Evolutionary conservation across 192 early-diverging fungal genomes (phyloP).

Genomic region (Blastocladiella britannica): DNA sequence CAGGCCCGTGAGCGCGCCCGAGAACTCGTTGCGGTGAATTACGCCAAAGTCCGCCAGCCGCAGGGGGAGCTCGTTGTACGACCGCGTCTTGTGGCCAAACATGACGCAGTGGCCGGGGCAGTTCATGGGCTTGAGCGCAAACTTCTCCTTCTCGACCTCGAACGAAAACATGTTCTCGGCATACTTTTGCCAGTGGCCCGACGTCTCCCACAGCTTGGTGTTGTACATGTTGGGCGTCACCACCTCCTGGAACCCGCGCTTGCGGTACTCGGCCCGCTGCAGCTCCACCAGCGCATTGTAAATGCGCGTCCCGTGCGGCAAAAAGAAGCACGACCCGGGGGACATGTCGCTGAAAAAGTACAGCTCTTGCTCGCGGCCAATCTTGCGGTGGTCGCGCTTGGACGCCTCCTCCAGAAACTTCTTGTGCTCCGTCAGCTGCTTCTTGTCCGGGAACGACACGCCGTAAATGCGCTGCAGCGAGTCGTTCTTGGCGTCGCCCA

Average conservation of each 20-base stretch:
- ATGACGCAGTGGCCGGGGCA: slow-evolving; percentile 91
- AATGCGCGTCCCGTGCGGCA: slow-evolving; percentile 87
- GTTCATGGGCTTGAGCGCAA: slow-evolving; percentile 97
- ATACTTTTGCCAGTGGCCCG: slow-evolving; percentile 93
- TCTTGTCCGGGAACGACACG: slow-evolving; percentile 95
- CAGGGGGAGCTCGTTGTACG: slow-evolving; percentile 73
- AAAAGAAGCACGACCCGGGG: slow-evolving; percentile 82
- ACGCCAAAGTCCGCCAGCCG: slow-evolving; percentile 83
- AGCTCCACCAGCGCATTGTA: slow-evolving; percentile 88
- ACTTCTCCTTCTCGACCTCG: slow-evolving; percentile 90
- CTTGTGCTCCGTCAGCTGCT: slow-evolving; percentile 90
- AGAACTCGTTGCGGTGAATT: slow-evolving; percentile 79
- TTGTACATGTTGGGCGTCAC: slow-evolving; percentile 98
- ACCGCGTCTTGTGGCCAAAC: slow-evolving; percentile 55
- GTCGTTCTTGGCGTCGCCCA: slow-evolving; percentile 92
- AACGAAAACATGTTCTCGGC: slow-evolving; percentile 91
- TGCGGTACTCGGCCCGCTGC: slow-evolving; percentile 47
- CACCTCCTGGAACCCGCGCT: slow-evolving; percentile 90
- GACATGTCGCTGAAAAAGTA: slow-evolving; percentile 95
- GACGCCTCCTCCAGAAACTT: slow-evolving; percentile 89
- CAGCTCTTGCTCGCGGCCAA: slow-evolving; percentile 91
- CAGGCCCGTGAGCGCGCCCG: slow-evolving; percentile 70
- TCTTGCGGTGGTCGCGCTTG: slow-evolving; percentile 90
- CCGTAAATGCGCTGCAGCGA: slow-evolving; percentile 97
- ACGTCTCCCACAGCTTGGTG: slow-evolving; percentile 86